Base-by-base conservation (phyloP, 2,329 filamentous ascomycete species). In the Cadophora sp. region DNA sequence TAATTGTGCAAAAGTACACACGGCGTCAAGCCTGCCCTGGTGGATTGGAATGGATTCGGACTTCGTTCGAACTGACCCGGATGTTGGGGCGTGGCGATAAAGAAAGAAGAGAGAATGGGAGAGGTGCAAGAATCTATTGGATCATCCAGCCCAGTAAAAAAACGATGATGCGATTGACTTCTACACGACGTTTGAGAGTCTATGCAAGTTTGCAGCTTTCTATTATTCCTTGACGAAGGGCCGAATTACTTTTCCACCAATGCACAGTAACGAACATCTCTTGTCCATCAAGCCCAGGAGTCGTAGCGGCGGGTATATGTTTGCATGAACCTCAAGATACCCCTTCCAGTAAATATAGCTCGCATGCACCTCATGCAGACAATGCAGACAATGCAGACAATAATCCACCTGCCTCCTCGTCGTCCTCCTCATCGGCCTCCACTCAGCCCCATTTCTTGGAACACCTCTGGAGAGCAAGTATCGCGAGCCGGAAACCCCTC, bases 241-340 rank as follows among this genome's bases (percentile, higher is more conserved):
- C 2, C n/a, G n/a, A 20, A 8, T 48, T n/a, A 20, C 18, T 20
- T 22, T 22, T 22, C 20, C n/a, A 13, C 20, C 27, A 30, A 30
- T 20, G 9, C 5, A 24, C n/a, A 22, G 30, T 39, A 36, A 16
- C 27, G 27, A 30, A 30, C 27, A 39, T 30, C 9, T 30, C 30
- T 20, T 56, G 9, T 58, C 53, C 30, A 20, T 3, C 53, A 41
- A 39, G n/a, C 36, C 18, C 14, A 24, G 33, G 13, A 41, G 3
- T 41, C 53, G n/a, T 27, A 56, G 33, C n/a, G 33, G 53, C 16
- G 33, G 18, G n/a, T 16, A 22, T 16, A 24, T 24, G 36, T 56
- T 56, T 58, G 53, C 53, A 58, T 58, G 53, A 41, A 58, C 33
- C 36, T 58, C 33, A 22, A 24, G n/a, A 58, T 24, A 58, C 20